Evolutionary conservation across 768 basidiomycete species (phyloP).

Genomic region (Mycena belliarum): DNA sequence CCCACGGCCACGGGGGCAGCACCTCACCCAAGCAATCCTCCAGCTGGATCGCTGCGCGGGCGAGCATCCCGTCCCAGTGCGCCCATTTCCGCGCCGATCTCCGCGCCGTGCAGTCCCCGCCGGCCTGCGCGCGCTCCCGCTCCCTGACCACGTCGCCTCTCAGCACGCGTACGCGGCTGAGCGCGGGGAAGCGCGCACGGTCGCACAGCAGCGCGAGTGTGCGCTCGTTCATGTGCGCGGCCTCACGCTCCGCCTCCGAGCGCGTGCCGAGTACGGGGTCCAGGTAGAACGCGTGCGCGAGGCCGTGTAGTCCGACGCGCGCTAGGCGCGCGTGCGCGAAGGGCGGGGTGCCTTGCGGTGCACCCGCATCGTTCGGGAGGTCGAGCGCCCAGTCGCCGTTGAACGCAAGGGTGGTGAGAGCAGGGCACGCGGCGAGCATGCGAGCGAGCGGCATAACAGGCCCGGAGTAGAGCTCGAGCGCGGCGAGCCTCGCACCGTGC

Average conservation of each 20-base stretch:
- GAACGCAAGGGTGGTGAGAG: not conserved
- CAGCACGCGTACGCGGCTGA: slow-evolving; percentile 60
- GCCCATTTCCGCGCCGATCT: too few species aligned
- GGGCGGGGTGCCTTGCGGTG: not conserved
- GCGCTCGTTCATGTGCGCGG: slow-evolving; percentile 61
- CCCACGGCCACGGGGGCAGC: too few species aligned
- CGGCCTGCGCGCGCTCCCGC: slow-evolving; percentile 58
- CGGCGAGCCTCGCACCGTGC: slow-evolving; percentile 60
- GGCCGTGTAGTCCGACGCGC: too few species aligned
- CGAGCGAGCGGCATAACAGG: slow-evolving; percentile 25
- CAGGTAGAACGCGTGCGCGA: not conserved
- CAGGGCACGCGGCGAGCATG: slow-evolving; percentile 34
- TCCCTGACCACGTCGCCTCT: slow-evolving; percentile 55
- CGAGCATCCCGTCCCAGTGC: too few species aligned
- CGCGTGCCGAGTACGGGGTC: not conserved
- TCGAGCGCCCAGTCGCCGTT: not conserved
- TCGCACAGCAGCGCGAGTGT: slow-evolving; percentile 56
- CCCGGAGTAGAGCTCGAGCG: slow-evolving; percentile 52
- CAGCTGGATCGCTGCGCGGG: too few species aligned
- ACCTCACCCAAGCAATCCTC: too few species aligned
- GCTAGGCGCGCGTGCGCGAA: not conserved
- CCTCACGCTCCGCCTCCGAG: slow-evolving; percentile 45
- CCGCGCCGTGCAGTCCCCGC: too few species aligned
- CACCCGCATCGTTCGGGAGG: not conserved
- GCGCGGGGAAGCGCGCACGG: slow-evolving; percentile 56